Evolutionary conservation across 78 protist species (phyloP).

Genomic region (Dictyostelium discoideum): DNA sequence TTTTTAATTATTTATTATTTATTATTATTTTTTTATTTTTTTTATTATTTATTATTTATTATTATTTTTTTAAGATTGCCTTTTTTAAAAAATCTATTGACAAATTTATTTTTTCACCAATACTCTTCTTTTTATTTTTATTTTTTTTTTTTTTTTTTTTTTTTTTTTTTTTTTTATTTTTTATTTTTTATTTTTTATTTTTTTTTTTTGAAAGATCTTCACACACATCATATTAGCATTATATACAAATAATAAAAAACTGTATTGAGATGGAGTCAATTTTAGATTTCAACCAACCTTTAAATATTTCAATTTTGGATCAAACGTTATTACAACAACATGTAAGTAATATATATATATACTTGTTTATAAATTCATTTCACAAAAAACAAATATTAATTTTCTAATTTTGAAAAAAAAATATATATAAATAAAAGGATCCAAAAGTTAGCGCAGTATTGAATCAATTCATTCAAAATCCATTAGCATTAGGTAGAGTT

Average conservation of each 20-base stretch:
- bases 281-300: not conserved
- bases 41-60: too few relatives aligned
- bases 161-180: too few relatives aligned
- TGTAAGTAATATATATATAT: not conserved
- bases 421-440: not conserved
- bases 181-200: too few relatives aligned
- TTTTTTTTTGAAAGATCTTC: not conserved
- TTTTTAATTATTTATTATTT: too few relatives aligned
- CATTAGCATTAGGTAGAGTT: constrained; percentile 16
- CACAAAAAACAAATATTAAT: too few relatives aligned
- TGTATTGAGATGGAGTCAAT: not conserved
- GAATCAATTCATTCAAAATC: constrained; percentile 37
- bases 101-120: too few relatives aligned
- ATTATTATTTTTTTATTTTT: too few relatives aligned
- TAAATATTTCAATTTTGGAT: not conserved
- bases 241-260: not conserved
- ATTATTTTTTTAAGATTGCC: too few relatives aligned
- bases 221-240: not conserved
- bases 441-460: constrained; percentile 19
- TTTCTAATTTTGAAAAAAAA: not conserved
- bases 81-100: too few relatives aligned
- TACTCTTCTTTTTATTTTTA: too few relatives aligned
- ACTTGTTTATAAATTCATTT: not conserved
- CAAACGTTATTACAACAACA: not conserved
- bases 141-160: too few relatives aligned